Evolutionary conservation across 306 rosid species (phyloP).

Genomic region (Myrica gale): DNA sequence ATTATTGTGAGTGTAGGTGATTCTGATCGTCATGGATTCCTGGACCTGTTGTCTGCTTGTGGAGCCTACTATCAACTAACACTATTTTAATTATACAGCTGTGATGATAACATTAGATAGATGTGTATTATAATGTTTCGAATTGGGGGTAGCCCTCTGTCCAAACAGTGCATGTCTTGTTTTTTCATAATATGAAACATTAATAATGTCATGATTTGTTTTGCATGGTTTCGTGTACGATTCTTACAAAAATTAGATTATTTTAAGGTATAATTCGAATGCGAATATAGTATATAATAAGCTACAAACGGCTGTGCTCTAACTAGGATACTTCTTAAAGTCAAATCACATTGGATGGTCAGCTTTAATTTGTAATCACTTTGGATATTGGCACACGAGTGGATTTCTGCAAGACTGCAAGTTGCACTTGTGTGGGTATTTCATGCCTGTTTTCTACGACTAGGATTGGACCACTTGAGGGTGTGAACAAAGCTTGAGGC

Average conservation of each 20-base stretch:
- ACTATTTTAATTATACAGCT: constrained; percentile 16
- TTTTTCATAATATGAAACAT: constrained; percentile 7
- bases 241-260: constrained; percentile 6
- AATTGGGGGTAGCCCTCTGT: constrained; percentile 32
- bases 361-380: constrained; percentile 13
- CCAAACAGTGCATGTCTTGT: constrained; percentile 32
- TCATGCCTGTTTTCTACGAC: background rate
- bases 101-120: background rate
- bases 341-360: constrained; percentile 12
- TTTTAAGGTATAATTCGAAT: constrained; percentile 8
- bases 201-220: constrained; percentile 9
- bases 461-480: background rate
- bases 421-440: constrained; percentile 11
- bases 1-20: constrained; percentile 11
- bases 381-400: constrained; percentile 7
- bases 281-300: background rate
- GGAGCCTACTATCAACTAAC: constrained; percentile 17
- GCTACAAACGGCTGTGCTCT: constrained; percentile 4
- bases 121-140: constrained; percentile 5
- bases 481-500: background rate
- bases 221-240: constrained; percentile 26
- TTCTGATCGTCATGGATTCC: constrained; percentile 26
- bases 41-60: constrained; percentile 36
- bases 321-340: constrained; percentile 31
- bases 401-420: constrained; percentile 16